Conservation (phyloP, 768 basidiomycete species). For the Lenzites betulinus region DNA sequence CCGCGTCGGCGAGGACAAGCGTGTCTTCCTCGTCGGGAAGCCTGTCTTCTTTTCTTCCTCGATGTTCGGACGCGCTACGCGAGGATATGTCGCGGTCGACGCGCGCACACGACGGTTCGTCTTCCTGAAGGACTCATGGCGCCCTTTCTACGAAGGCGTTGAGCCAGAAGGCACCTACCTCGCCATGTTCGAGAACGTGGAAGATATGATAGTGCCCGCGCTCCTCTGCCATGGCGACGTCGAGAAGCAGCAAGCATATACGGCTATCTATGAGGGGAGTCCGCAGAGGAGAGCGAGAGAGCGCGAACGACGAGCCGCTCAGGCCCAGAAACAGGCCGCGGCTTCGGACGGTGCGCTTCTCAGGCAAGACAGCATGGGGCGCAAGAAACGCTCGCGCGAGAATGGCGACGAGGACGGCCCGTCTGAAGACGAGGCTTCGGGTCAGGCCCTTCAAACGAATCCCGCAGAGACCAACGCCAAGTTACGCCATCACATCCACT, state of each 20-base stretch:
- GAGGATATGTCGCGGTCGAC: slow-evolving; percentile 9
- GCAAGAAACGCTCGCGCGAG: too few species aligned
- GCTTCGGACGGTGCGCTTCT: too few species aligned
- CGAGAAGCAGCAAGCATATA: not conserved
- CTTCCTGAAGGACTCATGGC: slow-evolving; percentile 16
- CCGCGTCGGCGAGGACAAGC: not conserved
- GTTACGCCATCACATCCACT: not conserved
- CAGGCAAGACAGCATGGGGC: too few species aligned
- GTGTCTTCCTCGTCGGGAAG: not conserved
- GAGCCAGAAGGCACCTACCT: slow-evolving; percentile 7
- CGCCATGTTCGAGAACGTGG: not conserved
- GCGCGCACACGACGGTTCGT: not conserved
- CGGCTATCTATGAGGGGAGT: not conserved
- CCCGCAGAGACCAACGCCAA: not conserved
- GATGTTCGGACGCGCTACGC: slow-evolving; percentile 2
- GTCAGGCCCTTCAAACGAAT: not conserved
- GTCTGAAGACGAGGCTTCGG: not conserved
- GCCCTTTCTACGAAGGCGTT: not conserved
- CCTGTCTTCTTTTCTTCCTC: not conserved
- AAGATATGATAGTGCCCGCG: not conserved
- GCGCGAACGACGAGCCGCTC: too few species aligned
- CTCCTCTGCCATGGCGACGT: slow-evolving; percentile 15
- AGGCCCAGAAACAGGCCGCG: too few species aligned
- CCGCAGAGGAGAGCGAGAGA: too few species aligned
- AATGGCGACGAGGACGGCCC: too few species aligned